These are phyloP conservation scores for Ceratocystis cubensis DNA, from an alignment of 2,329 filamentous ascomycete species.

Conservation along the genomic window DNA sequence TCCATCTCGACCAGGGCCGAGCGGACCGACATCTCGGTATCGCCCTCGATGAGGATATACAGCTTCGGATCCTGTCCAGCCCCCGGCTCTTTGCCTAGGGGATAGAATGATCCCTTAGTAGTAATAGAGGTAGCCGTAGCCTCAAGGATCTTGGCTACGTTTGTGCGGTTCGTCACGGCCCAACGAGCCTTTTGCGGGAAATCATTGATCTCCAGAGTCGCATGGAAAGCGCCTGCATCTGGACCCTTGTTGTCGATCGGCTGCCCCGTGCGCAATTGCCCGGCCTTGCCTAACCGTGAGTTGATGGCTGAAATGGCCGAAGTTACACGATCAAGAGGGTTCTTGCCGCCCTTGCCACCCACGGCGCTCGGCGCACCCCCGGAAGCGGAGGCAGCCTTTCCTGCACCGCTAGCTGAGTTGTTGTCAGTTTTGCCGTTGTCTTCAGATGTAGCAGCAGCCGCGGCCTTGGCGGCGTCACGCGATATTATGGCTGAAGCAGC, in stretches of 20 bases:
- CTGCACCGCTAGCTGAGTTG: constrained; percentile 21
- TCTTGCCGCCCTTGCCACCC: constrained; percentile 44
- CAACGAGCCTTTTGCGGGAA: constrained; percentile 97
- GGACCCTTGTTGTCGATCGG: constrained; percentile 98
- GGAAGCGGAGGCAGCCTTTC: constrained; percentile 25
- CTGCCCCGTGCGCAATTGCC: constrained; percentile 79
- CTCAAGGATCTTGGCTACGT: constrained; percentile 95
- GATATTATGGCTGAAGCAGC: constrained; percentile 46
- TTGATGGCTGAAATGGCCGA: constrained; percentile 89
- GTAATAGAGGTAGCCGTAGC: constrained; percentile 92
- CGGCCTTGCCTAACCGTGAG: constrained; percentile 74
- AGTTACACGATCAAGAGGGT: constrained; percentile 71
- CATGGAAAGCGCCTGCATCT: constrained; percentile 91
- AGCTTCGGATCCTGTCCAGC: constrained; percentile 74
- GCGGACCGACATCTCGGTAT: constrained; percentile 84
- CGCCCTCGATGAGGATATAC: constrained; percentile 94
- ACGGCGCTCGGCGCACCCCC: constrained; percentile 34
- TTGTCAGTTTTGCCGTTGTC: constrained; percentile 24
- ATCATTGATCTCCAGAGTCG: constrained; percentile 96
- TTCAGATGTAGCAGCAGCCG: constrained; percentile 24
- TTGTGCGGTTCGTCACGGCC: constrained; percentile 96
- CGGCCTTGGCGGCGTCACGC: constrained; percentile 37
- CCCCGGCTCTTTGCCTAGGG: constrained; percentile 65
- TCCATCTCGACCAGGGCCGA: constrained; percentile 85
- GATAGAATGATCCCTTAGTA: constrained; percentile 87